Percentiles rank a stretch among this genome's conserved stretches.
These are phyloP conservation scores for Eimeria acervulina DNA, from an alignment of 169 alveolate species.

Conservation along the genomic window DNA sequence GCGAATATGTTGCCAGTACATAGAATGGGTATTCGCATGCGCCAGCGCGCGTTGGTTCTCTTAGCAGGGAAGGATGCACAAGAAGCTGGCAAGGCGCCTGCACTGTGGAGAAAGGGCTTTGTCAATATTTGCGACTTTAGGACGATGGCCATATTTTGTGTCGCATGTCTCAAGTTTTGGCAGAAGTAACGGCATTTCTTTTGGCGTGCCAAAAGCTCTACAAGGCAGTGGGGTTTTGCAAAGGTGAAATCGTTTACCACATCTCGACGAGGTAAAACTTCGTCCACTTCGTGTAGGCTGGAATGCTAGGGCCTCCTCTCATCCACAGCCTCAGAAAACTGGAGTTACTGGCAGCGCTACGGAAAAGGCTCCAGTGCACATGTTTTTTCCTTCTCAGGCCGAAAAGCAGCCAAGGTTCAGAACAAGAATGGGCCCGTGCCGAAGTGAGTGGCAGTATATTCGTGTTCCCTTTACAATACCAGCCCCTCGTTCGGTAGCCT, in stretches of 20 bases:
- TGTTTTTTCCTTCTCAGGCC: slow-evolving; percentile 18
- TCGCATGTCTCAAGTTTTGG: slow-evolving; percentile 34
- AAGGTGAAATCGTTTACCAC: background rate
- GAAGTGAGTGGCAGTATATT: slow-evolving; percentile 1
- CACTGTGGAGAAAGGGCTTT: background rate
- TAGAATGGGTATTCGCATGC: background rate
- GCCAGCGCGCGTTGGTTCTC: background rate
- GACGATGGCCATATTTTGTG: slow-evolving; percentile 83
- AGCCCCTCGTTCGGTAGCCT: background rate
- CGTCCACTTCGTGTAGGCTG: background rate
- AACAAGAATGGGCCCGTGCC: slow-evolving; percentile 63
- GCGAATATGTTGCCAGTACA: background rate
- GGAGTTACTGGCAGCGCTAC: background rate
- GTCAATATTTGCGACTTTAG: background rate
- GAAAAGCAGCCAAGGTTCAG: slow-evolving; percentile 64
- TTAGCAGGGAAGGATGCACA: background rate
- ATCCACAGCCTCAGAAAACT: background rate
- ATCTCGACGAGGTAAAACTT: slow-evolving; percentile 44
- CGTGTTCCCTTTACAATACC: background rate
- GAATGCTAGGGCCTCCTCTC: background rate
- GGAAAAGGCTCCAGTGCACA: background rate
- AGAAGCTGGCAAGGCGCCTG: background rate
- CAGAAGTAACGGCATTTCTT: slow-evolving; percentile 53
- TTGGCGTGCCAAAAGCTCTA: slow-evolving; percentile 30
- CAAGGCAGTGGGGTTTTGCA: slow-evolving; percentile 38